Conservation (phyloP, 1,284 basidiomycete genomes). For the Quambalaria eucalypti region DNA sequence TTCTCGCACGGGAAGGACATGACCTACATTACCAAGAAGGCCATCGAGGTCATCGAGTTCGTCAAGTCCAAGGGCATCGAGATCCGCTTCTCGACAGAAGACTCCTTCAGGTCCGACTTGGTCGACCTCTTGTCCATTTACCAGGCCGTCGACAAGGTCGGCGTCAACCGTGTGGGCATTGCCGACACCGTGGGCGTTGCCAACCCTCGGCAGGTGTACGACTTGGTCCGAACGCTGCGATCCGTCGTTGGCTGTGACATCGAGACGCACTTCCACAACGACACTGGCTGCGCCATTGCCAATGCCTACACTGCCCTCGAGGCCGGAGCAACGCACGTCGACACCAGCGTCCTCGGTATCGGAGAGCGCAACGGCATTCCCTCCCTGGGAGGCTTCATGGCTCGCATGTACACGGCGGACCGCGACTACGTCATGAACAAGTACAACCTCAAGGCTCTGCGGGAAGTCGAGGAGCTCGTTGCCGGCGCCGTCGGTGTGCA, state of each 20-base stretch:
- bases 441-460: slow-evolving; percentile 94
- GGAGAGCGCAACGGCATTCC: slow-evolving; percentile 99
- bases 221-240: slow-evolving; percentile 87
- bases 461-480: slow-evolving; percentile 97
- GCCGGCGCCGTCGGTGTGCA: slow-evolving; percentile 97
- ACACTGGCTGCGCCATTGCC: slow-evolving; percentile 86
- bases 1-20: slow-evolving; percentile 99
- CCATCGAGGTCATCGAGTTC: slow-evolving; percentile 96
- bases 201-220: slow-evolving; percentile 97
- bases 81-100: slow-evolving; percentile 98
- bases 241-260: slow-evolving; percentile 72
- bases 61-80: slow-evolving; percentile 99
- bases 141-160: slow-evolving; percentile 98
- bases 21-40: slow-evolving; percentile 94
- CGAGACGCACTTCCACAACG: slow-evolving; percentile 97
- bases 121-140: slow-evolving; percentile 98
- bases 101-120: slow-evolving; percentile 98
- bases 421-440: slow-evolving; percentile 98
- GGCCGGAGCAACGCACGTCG: slow-evolving; percentile 97
- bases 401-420: slow-evolving; percentile 72
- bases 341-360: slow-evolving; percentile 77
- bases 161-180: slow-evolving; percentile 97
- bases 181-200: slow-evolving; percentile 99
- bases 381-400: slow-evolving; percentile 90
- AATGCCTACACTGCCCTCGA: slow-evolving; percentile 98